Evolutionary conservation across 306 rosid species (phyloP).

Genomic region (apple (Malus domestica)): ASM211411v1 NC_041796.1:6598001-6598500

Average conservation of each 20-base stretch:
- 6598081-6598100: slow-evolving; percentile 30
- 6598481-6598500: slow-evolving; percentile 60
- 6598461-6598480: slow-evolving; percentile 61
- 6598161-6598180: background rate
- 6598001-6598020: background rate
- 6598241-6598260: no score
- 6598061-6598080: slow-evolving; percentile 35
- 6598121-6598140: slow-evolving; percentile 2
- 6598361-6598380: background rate
- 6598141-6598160: slow-evolving; percentile 14
- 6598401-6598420: slow-evolving; percentile 20
- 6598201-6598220: no score
- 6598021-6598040: slow-evolving; percentile 30
- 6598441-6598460: slow-evolving; percentile 32
- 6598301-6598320: background rate
- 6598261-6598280: no score
- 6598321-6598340: background rate
- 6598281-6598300: no score
- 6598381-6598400: background rate
- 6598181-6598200: background rate
- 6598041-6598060: slow-evolving; percentile 47
- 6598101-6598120: slow-evolving; percentile 1
- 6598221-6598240: no score
- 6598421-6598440: slow-evolving; percentile 19
- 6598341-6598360: background rate